A percentile compares a stretch with the other conserved stretches of the same genome.
phyloP scores from a whole-genome alignment of 1,284 basidiomycete species.

The Coniferiporia sulphurascens region DNA sequence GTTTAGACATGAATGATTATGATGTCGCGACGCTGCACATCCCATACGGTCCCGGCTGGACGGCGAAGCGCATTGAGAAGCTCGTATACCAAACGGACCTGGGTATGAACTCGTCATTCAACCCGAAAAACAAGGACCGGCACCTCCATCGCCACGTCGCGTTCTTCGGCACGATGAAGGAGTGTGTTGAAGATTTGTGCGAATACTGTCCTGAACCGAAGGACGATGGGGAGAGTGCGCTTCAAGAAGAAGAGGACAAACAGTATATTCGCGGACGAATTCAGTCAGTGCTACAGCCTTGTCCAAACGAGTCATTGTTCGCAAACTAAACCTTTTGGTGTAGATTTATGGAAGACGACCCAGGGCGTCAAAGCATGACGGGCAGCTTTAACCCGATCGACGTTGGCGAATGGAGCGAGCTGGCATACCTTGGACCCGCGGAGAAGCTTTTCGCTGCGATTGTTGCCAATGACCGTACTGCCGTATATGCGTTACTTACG shows the following conservation, averaged over 20 bases:
- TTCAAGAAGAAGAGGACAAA: slow-evolving; percentile 49
- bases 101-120: slow-evolving; percentile 59
- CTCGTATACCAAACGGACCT: slow-evolving; percentile 52
- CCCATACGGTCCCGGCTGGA: slow-evolving; percentile 59
- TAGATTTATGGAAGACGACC: slow-evolving; percentile 38
- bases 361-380: slow-evolving; percentile 54
- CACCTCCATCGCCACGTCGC: slow-evolving; percentile 57
- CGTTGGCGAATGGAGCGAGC: slow-evolving; percentile 56
- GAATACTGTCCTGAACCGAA: slow-evolving; percentile 50
- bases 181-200: slow-evolving; percentile 56
- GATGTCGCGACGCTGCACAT: slow-evolving; percentile 53
- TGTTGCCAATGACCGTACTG: slow-evolving; percentile 34
- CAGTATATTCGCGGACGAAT: slow-evolving; percentile 46
- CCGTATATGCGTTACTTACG: slow-evolving; percentile 35
- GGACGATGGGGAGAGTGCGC: slow-evolving; percentile 44
- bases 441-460: slow-evolving; percentile 53
- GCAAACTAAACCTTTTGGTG: too few species aligned
- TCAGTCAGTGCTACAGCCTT: slow-evolving; percentile 32
- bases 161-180: slow-evolving; percentile 53
- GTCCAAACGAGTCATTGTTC: slow-evolving; percentile 24
- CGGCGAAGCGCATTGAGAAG: slow-evolving; percentile 52
- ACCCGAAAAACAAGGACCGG: slow-evolving; percentile 56
- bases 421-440: slow-evolving; percentile 49
- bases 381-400: slow-evolving; percentile 64
- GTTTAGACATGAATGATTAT: slow-evolving; percentile 55